Evolutionary conservation across 2,329 filamentous ascomycete genomes (phyloP).

Genomic region (Rachicladosporium sp.): DNA sequence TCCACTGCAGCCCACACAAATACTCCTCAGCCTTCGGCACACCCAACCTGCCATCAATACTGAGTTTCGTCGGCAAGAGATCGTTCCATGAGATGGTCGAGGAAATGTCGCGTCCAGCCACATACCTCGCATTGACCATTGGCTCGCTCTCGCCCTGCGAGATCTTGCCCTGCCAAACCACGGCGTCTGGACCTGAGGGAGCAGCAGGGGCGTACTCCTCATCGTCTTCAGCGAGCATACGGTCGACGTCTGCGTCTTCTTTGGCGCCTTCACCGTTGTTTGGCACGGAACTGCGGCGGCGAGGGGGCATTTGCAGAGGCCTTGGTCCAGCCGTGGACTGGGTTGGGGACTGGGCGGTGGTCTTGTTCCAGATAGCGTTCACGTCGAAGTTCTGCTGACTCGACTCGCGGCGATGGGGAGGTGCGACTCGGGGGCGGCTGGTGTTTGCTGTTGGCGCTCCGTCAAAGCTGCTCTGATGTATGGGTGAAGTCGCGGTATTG

Average conservation of each 20-base stretch:
- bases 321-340: conserved; percentile 18
- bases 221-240: conserved; percentile 69
- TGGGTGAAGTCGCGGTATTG: neutral
- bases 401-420: conserved; percentile 22
- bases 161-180: conserved; percentile 67
- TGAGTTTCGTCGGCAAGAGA: conserved; percentile 58
- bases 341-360: conserved; percentile 54
- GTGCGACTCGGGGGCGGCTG: conserved; percentile 3
- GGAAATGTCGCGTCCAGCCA: conserved; percentile 71
- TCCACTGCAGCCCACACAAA: conserved; percentile 74
- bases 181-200: conserved; percentile 53
- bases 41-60: conserved; percentile 71
- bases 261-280: conserved; percentile 41
- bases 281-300: conserved; percentile 23
- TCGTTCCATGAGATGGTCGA: conserved; percentile 58
- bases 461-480: no score
- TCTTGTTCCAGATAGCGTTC: conserved; percentile 71
- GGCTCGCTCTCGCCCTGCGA: conserved; percentile 29
- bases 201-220: conserved; percentile 75
- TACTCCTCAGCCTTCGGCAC: conserved; percentile 80
- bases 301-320: conserved; percentile 35
- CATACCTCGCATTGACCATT: conserved; percentile 62
- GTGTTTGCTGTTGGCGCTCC: no score
- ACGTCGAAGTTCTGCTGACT: conserved; percentile 53
- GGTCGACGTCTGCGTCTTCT: conserved; percentile 80